Conservation (phyloP, 768 basidiomycete species). For the Tubosaeta sp. region DNA sequence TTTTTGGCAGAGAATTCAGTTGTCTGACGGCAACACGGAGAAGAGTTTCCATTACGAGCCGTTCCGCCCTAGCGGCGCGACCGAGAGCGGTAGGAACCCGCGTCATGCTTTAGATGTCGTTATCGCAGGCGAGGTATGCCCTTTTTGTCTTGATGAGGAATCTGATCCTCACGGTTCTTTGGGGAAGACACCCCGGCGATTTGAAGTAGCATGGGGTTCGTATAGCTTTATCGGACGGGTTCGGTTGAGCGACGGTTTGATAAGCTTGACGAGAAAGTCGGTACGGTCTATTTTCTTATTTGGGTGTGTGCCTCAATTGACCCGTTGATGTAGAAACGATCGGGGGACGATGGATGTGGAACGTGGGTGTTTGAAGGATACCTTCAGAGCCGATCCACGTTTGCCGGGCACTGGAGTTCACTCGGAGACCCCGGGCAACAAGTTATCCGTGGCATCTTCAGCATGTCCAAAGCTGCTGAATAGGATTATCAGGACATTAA, state of each 20-base stretch:
- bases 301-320: not conserved
- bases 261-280: slow-evolving; percentile 58
- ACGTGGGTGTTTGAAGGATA: slow-evolving; percentile 58
- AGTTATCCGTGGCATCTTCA: slow-evolving; percentile 52
- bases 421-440: slow-evolving; percentile 29
- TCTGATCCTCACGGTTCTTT: slow-evolving; percentile 19
- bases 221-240: slow-evolving; percentile 59
- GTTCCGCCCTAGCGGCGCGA: slow-evolving; percentile 26
- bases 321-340: slow-evolving; percentile 35
- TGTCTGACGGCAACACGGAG: slow-evolving; percentile 25
- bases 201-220: slow-evolving; percentile 63
- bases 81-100: slow-evolving; percentile 24
- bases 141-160: slow-evolving; percentile 19
- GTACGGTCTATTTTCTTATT: slow-evolving; percentile 34
- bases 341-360: slow-evolving; percentile 37
- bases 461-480: slow-evolving; percentile 42
- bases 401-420: slow-evolving; percentile 54
- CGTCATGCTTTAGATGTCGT: slow-evolving; percentile 34
- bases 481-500: slow-evolving; percentile 28
- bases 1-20: slow-evolving; percentile 20
- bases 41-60: slow-evolving; percentile 29
- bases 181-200: slow-evolving; percentile 46
- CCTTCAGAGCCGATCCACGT: slow-evolving; percentile 41
- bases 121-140: slow-evolving; percentile 31
- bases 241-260: slow-evolving; percentile 49